Evolutionary conservation across 2,329 filamentous ascomycete genomes (phyloP).

Genomic region (Aureobasidium sp.): DNA sequence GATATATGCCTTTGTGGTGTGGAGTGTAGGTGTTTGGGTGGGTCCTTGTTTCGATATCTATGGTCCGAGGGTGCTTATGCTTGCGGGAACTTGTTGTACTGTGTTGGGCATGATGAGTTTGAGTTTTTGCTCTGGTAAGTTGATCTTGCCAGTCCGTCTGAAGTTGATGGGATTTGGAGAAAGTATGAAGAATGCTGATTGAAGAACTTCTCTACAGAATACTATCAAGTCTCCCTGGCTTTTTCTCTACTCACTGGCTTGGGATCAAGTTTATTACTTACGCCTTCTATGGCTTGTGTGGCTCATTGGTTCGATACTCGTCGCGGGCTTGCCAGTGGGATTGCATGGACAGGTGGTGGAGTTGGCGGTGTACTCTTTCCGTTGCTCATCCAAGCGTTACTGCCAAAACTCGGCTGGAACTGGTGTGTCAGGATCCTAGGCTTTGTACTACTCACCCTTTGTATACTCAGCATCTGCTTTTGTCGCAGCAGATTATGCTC

Average conservation of each 20-base stretch:
- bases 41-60: constrained; percentile 83
- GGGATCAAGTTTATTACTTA: constrained; percentile 73
- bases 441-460: constrained; percentile 36
- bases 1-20: constrained; percentile 71
- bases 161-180: too few species aligned
- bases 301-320: constrained; percentile 73
- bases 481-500: constrained; percentile 37
- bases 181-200: too few species aligned
- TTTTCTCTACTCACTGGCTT: constrained; percentile 69
- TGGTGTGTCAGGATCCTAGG: constrained; percentile 40
- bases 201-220: constrained; percentile 36
- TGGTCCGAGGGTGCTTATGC: constrained; percentile 63
- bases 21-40: constrained; percentile 77
- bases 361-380: constrained; percentile 41
- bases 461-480: constrained; percentile 31
- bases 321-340: constrained; percentile 70
- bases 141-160: too few species aligned
- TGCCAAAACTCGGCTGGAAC: constrained; percentile 36
- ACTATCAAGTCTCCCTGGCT: constrained; percentile 78
- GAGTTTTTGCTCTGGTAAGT: constrained; percentile 57
- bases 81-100: constrained; percentile 55
- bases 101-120: constrained; percentile 57
- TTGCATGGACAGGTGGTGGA: constrained; percentile 62
- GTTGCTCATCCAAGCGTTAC: constrained; percentile 35
- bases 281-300: constrained; percentile 68